Evolutionary conservation across 805 yeast genomes (phyloP).

Genomic region (Wickerhamomyces rabaulensis): DNA sequence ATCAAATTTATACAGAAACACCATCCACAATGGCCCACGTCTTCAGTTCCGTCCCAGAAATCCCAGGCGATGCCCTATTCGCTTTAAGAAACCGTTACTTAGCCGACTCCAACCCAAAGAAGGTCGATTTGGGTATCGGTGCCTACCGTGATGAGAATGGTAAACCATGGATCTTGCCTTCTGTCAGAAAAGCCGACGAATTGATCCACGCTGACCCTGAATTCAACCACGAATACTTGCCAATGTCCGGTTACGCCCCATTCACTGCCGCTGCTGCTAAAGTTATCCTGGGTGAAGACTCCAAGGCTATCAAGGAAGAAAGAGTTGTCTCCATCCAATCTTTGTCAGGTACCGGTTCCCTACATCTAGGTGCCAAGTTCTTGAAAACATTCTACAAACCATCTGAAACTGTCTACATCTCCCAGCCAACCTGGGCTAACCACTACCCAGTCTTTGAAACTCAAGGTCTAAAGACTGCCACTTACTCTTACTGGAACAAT

Average conservation of each 20-base stretch:
- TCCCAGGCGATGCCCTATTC: conserved; percentile 86
- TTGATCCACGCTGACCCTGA: conserved; percentile 50
- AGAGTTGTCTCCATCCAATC: conserved; percentile 66
- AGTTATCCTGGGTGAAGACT: conserved; percentile 62
- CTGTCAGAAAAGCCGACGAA: conserved; percentile 65
- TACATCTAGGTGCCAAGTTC: conserved; percentile 75
- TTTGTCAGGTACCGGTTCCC: conserved; percentile 85
- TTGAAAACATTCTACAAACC: conserved; percentile 28
- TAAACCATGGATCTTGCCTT: conserved; percentile 67
- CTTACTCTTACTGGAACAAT: conserved; percentile 85
- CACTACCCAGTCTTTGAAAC: conserved; percentile 78
- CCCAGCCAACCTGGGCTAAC: conserved; percentile 97
- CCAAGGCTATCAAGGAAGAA: conserved; percentile 41
- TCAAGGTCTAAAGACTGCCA: conserved; percentile 59
- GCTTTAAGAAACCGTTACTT: conserved; percentile 66
- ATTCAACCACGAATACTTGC: conserved; percentile 83
- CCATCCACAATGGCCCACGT: conserved; percentile 20
- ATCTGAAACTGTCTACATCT: conserved; percentile 55
- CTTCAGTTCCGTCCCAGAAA: conserved; percentile 47
- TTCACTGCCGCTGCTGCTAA: conserved; percentile 69
- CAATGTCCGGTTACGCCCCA: conserved; percentile 70
- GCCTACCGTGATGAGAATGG: conserved; percentile 68
- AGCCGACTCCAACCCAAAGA: conserved; percentile 52
- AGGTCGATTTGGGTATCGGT: conserved; percentile 86
- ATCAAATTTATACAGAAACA: background rate